Base-by-base conservation (phyloP, 768 basidiomycete genomes). In the Collybia sordida region DNA sequence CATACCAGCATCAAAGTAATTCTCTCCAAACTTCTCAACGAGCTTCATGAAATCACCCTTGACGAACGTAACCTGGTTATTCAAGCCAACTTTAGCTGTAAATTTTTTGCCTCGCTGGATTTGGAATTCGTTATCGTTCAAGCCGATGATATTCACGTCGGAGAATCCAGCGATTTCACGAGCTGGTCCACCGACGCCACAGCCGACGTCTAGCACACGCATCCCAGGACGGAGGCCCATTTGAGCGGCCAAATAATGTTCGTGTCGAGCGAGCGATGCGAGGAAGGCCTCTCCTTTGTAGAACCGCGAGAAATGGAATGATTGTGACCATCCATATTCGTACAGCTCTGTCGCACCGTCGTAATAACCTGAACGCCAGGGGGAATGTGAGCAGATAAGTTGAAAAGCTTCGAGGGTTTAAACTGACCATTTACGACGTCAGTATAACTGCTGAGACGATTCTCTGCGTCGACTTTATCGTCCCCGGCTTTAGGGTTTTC, bases 41-140 rank as follows among this genome's bases (percentile, higher is more conserved):
- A 99, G 76, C 67, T 93, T 91, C 94, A 97, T 98, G 63, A 99
- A 99, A 68, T 99, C 96, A 19, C 93, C 96, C 71, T 90, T 89
- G 49, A 85, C 86, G 64, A 89, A 98, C 35, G 79, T 76, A 35
- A 98, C 80, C 68, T 89, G 86, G 49, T 83, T 73, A 54, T 85
- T 78, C 38, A 98, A 75, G 1, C 88, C 90, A 19, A 83, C 87
- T 50, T 77, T 75, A 61, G 79, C 74, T 46, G 96, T 91, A 69
- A 96, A 93, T 66, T 78, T 81, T 50, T 80, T 78, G 14, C 94
- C 97, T n/a, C 92, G 82, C 47, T 82, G 79, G 36, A 98, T 73
- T 72, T 98, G 97, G 79, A 91, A 97, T 55, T 88, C 90, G 70
- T 98, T 98, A 80, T 96, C 97, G 76, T 97, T 98, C 54, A 97